These are phyloP conservation scores for Orobanche coerulescens DNA, from an alignment of 257 asterid species.

Conservation along the genomic window DNA sequence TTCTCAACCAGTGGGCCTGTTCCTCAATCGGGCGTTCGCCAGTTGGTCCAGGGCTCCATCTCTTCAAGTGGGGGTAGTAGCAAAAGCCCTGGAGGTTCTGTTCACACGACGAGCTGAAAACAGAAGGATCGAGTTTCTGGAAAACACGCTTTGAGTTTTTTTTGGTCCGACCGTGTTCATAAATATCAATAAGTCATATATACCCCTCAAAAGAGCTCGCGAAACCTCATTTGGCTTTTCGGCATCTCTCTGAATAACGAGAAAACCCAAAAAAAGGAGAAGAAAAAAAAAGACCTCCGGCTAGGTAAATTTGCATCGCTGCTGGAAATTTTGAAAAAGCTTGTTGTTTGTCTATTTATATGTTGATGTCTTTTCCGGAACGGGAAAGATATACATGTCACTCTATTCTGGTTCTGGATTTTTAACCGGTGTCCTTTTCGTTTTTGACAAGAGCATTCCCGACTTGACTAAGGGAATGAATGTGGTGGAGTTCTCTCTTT, in stretches of 20 bases:
- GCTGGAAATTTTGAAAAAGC: slow-evolving; percentile 42
- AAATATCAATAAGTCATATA: slow-evolving; percentile 37
- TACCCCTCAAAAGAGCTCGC: slow-evolving; percentile 22
- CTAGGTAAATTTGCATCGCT: slow-evolving; percentile 22
- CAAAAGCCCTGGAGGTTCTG: slow-evolving; percentile 36
- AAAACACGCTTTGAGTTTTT: neutral
- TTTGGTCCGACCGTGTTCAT: slow-evolving; percentile 33
- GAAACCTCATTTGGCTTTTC: slow-evolving; percentile 28
- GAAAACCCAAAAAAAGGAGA: slow-evolving; percentile 13
- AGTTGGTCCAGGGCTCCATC: slow-evolving; percentile 33
- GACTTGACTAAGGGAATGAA: slow-evolving; percentile 32
- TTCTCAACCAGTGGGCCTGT: slow-evolving; percentile 38
- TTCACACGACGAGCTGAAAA: slow-evolving; percentile 47
- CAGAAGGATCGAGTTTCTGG: neutral
- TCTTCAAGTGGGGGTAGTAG: slow-evolving; percentile 33
- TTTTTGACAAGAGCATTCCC: slow-evolving; percentile 28
- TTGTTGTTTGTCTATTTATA: slow-evolving; percentile 32
- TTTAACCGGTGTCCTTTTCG: slow-evolving; percentile 9
- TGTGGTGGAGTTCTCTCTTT: slow-evolving; percentile 35
- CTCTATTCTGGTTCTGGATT: slow-evolving; percentile 3
- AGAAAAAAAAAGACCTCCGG: slow-evolving; percentile 16
- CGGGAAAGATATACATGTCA: slow-evolving; percentile 28
- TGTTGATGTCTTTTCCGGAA: slow-evolving; percentile 35
- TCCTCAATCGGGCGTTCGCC: slow-evolving; percentile 39
- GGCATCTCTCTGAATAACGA: slow-evolving; percentile 28